Percentiles rank a stretch among this genome's conserved stretches.
These are phyloP conservation scores for Oxytropis ochrocephala DNA, from an alignment of 306 rosid species.

Conservation along the genomic window DNA sequence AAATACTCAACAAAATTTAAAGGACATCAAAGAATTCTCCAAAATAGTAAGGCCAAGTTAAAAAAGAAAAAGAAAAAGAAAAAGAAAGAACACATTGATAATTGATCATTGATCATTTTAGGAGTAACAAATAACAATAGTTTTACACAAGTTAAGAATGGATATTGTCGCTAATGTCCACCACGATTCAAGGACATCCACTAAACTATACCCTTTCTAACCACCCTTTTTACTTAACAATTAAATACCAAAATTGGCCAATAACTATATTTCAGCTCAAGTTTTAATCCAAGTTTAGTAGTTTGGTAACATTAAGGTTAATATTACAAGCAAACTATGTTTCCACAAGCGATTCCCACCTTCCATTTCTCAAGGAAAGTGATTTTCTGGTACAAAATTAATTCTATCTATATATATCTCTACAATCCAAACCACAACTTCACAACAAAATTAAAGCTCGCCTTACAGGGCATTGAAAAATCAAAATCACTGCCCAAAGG, in stretches of 20 bases:
- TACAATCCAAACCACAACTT: background rate
- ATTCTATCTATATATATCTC: constrained; percentile 11
- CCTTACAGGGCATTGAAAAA: constrained; percentile 18
- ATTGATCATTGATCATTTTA: background rate
- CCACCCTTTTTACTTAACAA: constrained; percentile 3
- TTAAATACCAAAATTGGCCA: background rate
- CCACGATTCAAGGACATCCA: constrained; percentile 21
- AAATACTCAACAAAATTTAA: no score
- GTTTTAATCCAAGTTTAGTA: background rate
- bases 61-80: background rate
- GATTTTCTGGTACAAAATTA: background rate
- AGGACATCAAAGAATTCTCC: no score
- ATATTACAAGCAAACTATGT: background rate
- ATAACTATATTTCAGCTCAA: background rate
- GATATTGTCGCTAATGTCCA: constrained; percentile 1
- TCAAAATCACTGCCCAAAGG: background rate
- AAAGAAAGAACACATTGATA: background rate
- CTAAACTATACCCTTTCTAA: background rate
- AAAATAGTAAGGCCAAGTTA: no score
- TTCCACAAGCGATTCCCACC: constrained; percentile 13
- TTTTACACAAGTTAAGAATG: background rate
- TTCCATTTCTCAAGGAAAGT: constrained; percentile 18
- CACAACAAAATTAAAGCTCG: background rate
- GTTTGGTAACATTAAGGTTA: background rate
- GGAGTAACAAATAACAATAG: background rate